phyloP scores from a whole-genome alignment of 495 filamentous ascomycete species.

The Aspergillus ellipticus region DNA sequence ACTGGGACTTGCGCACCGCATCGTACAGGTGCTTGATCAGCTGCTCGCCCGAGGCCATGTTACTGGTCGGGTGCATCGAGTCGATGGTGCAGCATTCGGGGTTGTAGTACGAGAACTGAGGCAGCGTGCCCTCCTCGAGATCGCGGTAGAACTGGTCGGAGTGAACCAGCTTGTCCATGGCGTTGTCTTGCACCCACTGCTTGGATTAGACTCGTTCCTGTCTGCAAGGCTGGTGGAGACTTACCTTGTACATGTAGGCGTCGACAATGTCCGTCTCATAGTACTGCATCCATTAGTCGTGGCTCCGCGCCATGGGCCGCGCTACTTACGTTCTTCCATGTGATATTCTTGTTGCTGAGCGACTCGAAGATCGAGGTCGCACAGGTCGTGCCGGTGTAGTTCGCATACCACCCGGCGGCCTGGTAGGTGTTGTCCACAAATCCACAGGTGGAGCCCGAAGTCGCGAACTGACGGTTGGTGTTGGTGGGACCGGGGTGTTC shows the following conservation, averaged over 20 bases:
- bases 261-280: constrained; percentile 42
- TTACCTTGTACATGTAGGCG: constrained; percentile 37
- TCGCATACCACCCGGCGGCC: constrained; percentile 30
- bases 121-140: constrained; percentile 40
- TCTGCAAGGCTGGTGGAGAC: neutral
- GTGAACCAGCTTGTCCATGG: constrained; percentile 35
- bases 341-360: constrained; percentile 30
- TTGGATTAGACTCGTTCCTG: constrained; percentile 1
- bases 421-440: constrained; percentile 31
- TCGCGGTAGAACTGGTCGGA: constrained; percentile 43
- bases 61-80: constrained; percentile 44
- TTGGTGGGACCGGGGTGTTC: constrained; percentile 42
- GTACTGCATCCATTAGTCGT: constrained; percentile 22
- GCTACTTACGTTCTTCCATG: constrained; percentile 33
- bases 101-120: constrained; percentile 47
- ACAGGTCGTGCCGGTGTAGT: constrained; percentile 36
- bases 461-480: constrained; percentile 39
- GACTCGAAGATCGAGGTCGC: constrained; percentile 35
- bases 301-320: neutral
- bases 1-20: constrained; percentile 38
- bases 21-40: constrained; percentile 49
- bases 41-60: constrained; percentile 41
- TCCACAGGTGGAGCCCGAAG: constrained; percentile 33
- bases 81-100: constrained; percentile 44
- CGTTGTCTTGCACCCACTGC: constrained; percentile 38